Percentiles rank a stretch among this genome's conserved stretches.
Conservation (phyloP, 257 asterid genomes). For the Echium plantagineum region DNA sequence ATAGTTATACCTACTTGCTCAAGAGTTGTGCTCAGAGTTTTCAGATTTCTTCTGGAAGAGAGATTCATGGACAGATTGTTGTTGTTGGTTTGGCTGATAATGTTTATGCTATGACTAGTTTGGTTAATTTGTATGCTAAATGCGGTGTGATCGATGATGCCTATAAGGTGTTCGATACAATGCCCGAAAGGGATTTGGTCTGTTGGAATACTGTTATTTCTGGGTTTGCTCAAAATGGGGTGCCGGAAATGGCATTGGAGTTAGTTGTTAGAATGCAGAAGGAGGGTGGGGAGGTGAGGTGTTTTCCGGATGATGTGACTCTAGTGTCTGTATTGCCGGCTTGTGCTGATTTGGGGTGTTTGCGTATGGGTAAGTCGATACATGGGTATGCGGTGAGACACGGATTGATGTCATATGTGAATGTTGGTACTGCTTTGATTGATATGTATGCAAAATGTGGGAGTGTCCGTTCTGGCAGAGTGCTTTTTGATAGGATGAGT, state of each 20-base stretch:
- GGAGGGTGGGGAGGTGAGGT: constrained; percentile 22
- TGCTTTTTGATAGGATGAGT: constrained; percentile 54
- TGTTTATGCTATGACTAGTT: constrained; percentile 50
- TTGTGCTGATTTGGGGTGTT: constrained; percentile 34
- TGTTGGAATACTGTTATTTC: constrained; percentile 79
- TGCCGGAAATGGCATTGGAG: constrained; percentile 46
- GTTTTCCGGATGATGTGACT: constrained; percentile 50
- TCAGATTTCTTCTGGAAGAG: constrained; percentile 49
- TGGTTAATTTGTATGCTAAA: constrained; percentile 60
- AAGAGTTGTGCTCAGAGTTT: constrained; percentile 55
- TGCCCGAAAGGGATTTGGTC: constrained; percentile 72
- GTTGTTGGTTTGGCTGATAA: constrained; percentile 43
- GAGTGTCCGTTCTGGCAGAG: constrained; percentile 26
- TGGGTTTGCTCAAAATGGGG: constrained; percentile 66
- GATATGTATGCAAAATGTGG: constrained; percentile 94
- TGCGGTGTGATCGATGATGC: constrained; percentile 55
- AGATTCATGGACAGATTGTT: constrained; percentile 67
- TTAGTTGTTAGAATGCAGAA: constrained; percentile 49
- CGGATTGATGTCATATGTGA: constrained; percentile 44
- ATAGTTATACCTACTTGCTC: constrained; percentile 46
- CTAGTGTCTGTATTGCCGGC: constrained; percentile 73
- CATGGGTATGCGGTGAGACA: constrained; percentile 52
- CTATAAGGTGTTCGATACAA: constrained; percentile 70
- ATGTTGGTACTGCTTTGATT: constrained; percentile 65
- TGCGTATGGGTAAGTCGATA: constrained; percentile 43